Evolutionary conservation across 2,329 filamentous ascomycete species (phyloP).

Genomic region (Fonsecaea monophora): DNA sequence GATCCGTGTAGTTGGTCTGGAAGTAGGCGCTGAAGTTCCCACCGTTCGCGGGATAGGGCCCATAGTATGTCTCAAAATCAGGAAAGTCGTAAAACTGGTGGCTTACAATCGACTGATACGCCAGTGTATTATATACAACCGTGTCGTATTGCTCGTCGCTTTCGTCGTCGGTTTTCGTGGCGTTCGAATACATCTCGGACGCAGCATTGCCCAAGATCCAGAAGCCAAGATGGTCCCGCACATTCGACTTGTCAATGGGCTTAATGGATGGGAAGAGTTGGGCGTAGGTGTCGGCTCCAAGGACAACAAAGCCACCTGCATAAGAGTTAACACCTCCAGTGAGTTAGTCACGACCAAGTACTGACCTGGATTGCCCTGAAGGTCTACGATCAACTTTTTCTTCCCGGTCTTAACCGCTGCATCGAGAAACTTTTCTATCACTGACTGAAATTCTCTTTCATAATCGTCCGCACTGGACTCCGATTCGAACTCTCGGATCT

Average conservation of each 20-base stretch:
- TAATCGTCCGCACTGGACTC: conserved; percentile 22
- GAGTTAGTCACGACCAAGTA: background rate
- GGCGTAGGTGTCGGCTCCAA: conserved; percentile 60
- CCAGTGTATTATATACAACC: conserved; percentile 45
- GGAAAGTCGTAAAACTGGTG: conserved; percentile 47
- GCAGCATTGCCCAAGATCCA: conserved; percentile 47
- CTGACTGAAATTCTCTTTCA: conserved; percentile 33
- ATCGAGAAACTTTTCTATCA: conserved; percentile 52
- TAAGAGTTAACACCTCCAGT: conserved; percentile 38
- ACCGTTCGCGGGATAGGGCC: conserved; percentile 49
- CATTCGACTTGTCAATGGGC: conserved; percentile 56
- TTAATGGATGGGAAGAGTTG: conserved; percentile 59
- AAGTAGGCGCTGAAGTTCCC: conserved; percentile 65
- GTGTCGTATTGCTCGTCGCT: conserved; percentile 43
- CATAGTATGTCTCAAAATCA: conserved; percentile 54
- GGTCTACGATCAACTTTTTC: conserved; percentile 69
- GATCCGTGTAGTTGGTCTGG: conserved; percentile 58
- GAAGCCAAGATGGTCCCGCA: conserved; percentile 53
- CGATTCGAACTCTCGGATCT: conserved; percentile 50
- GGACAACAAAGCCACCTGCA: conserved; percentile 58
- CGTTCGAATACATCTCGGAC: conserved; percentile 31
- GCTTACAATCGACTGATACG: conserved; percentile 42
- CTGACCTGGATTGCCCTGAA: conserved; percentile 63
- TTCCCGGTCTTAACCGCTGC: conserved; percentile 57
- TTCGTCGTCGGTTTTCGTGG: conserved; percentile 33